These are phyloP conservation scores for Lachancea quebecensis DNA, from an alignment of 805 yeast species.

Conservation along the genomic window DNA sequence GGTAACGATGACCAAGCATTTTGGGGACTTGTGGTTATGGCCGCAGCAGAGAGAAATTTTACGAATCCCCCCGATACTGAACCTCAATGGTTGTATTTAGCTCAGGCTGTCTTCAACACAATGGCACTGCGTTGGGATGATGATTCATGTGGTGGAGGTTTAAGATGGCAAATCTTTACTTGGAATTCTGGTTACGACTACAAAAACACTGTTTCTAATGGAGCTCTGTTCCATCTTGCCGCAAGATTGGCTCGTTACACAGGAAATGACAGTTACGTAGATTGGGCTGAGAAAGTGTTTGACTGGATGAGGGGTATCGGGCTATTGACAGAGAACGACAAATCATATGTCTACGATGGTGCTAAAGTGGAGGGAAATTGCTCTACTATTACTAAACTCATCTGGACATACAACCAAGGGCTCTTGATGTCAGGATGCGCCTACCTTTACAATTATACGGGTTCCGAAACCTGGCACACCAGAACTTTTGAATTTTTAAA, in stretches of 20 bases:
- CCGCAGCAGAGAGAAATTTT: slow-evolving; percentile 54
- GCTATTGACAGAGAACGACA: slow-evolving; percentile 38
- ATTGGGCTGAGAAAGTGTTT: slow-evolving; percentile 69
- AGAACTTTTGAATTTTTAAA: slow-evolving; percentile 50
- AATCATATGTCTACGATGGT: slow-evolving; percentile 55
- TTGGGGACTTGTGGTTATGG: slow-evolving; percentile 60
- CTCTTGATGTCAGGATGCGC: slow-evolving; percentile 75
- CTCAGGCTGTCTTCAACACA: slow-evolving; percentile 68
- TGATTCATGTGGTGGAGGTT: slow-evolving; percentile 71
- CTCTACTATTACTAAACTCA: slow-evolving; percentile 46
- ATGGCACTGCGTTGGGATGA: slow-evolving; percentile 88
- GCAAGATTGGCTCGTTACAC: slow-evolving; percentile 84
- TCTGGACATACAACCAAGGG: slow-evolving; percentile 89
- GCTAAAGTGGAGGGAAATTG: slow-evolving; percentile 57
- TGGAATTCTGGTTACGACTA: slow-evolving; percentile 95
- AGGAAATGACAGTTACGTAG: slow-evolving; percentile 62
- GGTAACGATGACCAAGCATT: slow-evolving; percentile 72
- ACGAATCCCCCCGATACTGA: slow-evolving; percentile 39
- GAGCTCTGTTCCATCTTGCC: slow-evolving; percentile 78
- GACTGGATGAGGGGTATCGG: slow-evolving; percentile 64
- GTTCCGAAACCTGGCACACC: slow-evolving; percentile 54
- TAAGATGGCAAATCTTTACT: slow-evolving; percentile 92
- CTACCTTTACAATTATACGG: slow-evolving; percentile 65
- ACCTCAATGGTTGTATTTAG: slow-evolving; percentile 48
- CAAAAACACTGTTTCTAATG: slow-evolving; percentile 88